A percentile compares a stretch with the other conserved stretches of the same genome.
Conservation (phyloP, 2,329 filamentous ascomycete genomes). For the Didymella glomerata region DNA sequence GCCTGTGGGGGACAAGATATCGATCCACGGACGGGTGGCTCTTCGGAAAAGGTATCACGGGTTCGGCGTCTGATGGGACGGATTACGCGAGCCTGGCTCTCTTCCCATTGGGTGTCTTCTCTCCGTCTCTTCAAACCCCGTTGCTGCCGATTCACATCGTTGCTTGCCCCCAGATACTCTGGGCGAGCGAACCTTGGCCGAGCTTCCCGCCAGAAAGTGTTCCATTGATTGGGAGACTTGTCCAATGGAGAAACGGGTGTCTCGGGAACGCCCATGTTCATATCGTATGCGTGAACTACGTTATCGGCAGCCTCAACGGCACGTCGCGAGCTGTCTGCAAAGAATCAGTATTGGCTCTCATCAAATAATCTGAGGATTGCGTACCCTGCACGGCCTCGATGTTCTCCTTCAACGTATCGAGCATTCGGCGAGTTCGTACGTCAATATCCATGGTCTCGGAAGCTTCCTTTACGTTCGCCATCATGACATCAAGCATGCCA, state of each 20-base stretch:
- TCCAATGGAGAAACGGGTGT: slow-evolving; percentile 60
- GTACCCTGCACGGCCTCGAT: slow-evolving; percentile 75
- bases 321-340: slow-evolving; percentile 71
- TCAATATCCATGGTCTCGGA: slow-evolving; percentile 65
- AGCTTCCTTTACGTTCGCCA: slow-evolving; percentile 74
- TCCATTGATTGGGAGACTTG: slow-evolving; percentile 38
- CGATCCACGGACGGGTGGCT: slow-evolving; percentile 31
- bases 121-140: slow-evolving; percentile 55
- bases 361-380: slow-evolving; percentile 40
- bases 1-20: slow-evolving; percentile 29
- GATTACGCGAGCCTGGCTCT: slow-evolving; percentile 36
- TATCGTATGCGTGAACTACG: slow-evolving; percentile 77
- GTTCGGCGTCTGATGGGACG: slow-evolving; percentile 38
- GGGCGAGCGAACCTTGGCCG: slow-evolving; percentile 55
- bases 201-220: slow-evolving; percentile 45
- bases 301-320: slow-evolving; percentile 79
- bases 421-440: slow-evolving; percentile 62
- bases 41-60: slow-evolving; percentile 43
- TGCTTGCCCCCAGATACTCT: slow-evolving; percentile 55
- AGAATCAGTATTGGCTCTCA: slow-evolving; percentile 19
- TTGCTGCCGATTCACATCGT: slow-evolving; percentile 52
- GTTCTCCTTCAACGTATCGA: slow-evolving; percentile 70
- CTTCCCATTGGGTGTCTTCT: slow-evolving; percentile 48
- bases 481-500: slow-evolving; percentile 80
- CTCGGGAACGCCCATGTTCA: slow-evolving; percentile 78